Percentiles rank a stretch among this genome's conserved stretches.
These are phyloP conservation scores for Rosa persica DNA, from an alignment of 306 rosid genomes.

Conservation along the genomic window DNA sequence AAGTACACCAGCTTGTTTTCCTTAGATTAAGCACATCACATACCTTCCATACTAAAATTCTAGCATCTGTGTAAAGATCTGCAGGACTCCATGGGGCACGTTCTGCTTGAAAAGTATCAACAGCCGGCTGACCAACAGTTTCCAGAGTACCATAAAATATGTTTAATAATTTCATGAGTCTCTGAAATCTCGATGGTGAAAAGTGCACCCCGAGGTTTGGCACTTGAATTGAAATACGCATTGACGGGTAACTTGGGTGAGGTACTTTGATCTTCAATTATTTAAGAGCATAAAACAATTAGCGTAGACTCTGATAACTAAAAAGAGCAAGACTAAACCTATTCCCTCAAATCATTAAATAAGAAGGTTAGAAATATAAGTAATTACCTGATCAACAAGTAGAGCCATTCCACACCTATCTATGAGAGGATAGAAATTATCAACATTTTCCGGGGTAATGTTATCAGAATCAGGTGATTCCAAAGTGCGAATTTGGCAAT, in stretches of 20 bases:
- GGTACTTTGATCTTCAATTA: constrained; percentile 78
- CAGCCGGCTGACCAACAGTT: constrained; percentile 52
- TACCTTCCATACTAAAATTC: constrained; percentile 94
- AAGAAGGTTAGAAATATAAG: constrained; percentile 5
- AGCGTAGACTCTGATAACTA: constrained; percentile 19
- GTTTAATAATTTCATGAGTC: constrained; percentile 70
- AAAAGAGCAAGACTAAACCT: constrained; percentile 14
- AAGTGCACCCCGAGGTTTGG: constrained; percentile 95
- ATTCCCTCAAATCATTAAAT: not conserved
- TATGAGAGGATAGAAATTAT: constrained; percentile 62
- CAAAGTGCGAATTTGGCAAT: constrained; percentile 53
- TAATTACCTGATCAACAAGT: constrained; percentile 78
- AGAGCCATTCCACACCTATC: constrained; percentile 98
- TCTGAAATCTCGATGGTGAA: constrained; percentile 71
- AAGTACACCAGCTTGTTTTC: constrained; percentile 12
- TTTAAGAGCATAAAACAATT: constrained; percentile 16
- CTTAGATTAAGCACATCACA: constrained; percentile 24
- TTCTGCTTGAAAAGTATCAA: constrained; percentile 52
- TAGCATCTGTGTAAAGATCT: constrained; percentile 72
- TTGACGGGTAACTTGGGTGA: constrained; percentile 89
- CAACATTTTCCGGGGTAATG: constrained; percentile 33
- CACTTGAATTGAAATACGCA: constrained; percentile 84
- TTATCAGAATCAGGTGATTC: constrained; percentile 39
- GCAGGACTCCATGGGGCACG: constrained; percentile 62
- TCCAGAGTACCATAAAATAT: constrained; percentile 61